Base-by-base conservation (phyloP, 2,329 filamentous ascomycete species). In the Calonectria leucothoes region DNA sequence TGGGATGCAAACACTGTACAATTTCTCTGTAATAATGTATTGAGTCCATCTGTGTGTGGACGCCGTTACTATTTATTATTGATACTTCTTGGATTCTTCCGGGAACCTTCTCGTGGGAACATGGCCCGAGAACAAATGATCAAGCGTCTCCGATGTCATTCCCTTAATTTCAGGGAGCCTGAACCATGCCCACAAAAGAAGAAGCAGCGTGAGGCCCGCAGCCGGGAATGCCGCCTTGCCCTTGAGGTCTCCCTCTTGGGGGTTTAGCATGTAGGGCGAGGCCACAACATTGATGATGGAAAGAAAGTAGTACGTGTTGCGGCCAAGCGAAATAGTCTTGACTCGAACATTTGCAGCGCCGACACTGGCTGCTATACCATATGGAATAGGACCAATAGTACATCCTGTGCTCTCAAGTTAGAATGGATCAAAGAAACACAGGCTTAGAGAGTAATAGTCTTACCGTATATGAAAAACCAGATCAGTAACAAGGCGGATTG, bases 381-480 rank as follows among this genome's bases (percentile, higher is more conserved):
- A 74, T 8, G 49, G 48, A 12, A 72, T 63, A 1, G 64, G 63
- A 10, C 69, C 69, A 33, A 71, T 67, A 2, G 69, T 65, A 4
- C 42, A 29, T n/a, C 63, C 63, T 66, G 17, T 0, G 35, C 29
- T 37, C 2, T 17, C 17, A 57, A 7, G 52, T 57, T 11, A 57
- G 52, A 15, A 12, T 52, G 10, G 20, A 15, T n/a, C 12, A 11
- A 12, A 11, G 29, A 25, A 11, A 12, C 7, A 35, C 5, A 1
- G 3, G 5, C 6, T 14, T 3, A 2, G 14, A 4, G 31, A 12
- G 12, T 33, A 14, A 23, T 27, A 15, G 6, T 12, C 65, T 57
- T 64, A 72, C 70, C 70, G 33, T 72, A 72, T 17, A 39, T 51
- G 31, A 71, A 71, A 51, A 73, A 73, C 71, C 71, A 73, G 20